Percentiles rank a stretch among this genome's conserved stretches.
These are phyloP conservation scores for Amoebophrya sp. DNA, from an alignment of 169 alveolate species.

Conservation along the genomic window DNA sequence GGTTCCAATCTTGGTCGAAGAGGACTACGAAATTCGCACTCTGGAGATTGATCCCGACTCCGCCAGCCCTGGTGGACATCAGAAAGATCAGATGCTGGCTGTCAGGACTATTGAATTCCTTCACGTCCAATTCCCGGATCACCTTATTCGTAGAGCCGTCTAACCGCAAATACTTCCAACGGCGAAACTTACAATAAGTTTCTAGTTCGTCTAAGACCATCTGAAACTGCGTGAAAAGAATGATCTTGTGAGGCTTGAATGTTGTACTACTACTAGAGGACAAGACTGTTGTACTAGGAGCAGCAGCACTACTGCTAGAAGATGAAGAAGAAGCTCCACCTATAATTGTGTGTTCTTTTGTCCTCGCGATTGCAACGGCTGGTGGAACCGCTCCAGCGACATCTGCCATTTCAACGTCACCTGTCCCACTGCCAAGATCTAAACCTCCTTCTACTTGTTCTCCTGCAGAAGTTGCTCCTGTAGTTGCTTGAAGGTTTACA, in stretches of 20 bases:
- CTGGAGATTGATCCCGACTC: constrained; percentile 85
- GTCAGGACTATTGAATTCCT: constrained; percentile 71
- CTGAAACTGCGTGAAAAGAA: constrained; percentile 79
- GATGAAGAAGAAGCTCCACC: background rate
- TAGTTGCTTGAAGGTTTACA: constrained; percentile 39
- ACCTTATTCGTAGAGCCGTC: constrained; percentile 81
- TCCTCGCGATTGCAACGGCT: too few relatives aligned
- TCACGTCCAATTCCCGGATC: constrained; percentile 74
- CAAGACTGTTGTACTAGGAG: too few relatives aligned
- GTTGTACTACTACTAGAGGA: background rate
- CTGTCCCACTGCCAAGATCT: background rate
- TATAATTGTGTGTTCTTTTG: too few relatives aligned
- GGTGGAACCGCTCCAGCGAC: too few relatives aligned
- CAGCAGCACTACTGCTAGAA: background rate
- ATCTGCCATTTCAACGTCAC: too few relatives aligned
- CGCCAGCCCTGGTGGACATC: constrained; percentile 86
- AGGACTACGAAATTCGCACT: constrained; percentile 98
- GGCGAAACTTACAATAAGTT: constrained; percentile 72
- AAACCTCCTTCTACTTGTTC: constrained; percentile 44
- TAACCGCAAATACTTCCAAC: constrained; percentile 79
- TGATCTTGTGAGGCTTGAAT: constrained; percentile 70
- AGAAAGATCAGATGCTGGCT: constrained; percentile 69
- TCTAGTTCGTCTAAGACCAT: constrained; percentile 77
- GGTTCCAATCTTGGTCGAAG: constrained; percentile 99
- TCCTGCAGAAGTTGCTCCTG: constrained; percentile 41